Base-by-base conservation (phyloP, 225 moss, liverwort and hornwort species). In the Marchantia polymorpha region DNA sequence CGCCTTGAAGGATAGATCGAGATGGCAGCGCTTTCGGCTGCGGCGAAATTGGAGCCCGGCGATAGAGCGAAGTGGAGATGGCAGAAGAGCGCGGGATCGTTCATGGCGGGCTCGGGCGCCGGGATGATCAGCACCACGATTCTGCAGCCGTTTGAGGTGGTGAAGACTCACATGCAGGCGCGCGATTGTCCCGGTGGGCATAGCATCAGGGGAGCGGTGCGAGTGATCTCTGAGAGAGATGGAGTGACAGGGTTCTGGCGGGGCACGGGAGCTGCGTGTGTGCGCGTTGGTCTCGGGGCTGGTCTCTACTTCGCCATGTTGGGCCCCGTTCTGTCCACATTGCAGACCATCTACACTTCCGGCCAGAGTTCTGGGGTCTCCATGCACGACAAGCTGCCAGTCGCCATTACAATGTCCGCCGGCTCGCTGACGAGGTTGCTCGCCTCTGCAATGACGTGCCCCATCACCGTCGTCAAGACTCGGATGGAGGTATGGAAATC, bases 141-240 rank as follows among this genome's bases (percentile, higher is more conserved):
- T 27, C 79, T 99, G 77, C 97, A 99, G 79, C 97, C 97, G 0
- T 82, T 99, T 49, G 97, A 99, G 81, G 97, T 99, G 63, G 82
- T 99, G 83, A 99, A 95, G 83, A 99, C 97, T 16, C 89, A 95
- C 31, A 89, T 95, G 90, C 97, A 99, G 88, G 97, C 92, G 46
- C 90, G 87, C 2, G 87, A 92, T 80, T 83, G 69, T 46, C 52
- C 87, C 16, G 79, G 86, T 23, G 88, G 90, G 79, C 83, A 89
- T 31, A 85, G 86, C 22, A 88, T 97, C 69, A 80, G 87, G 27
- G 91, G 87, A 29, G 92, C 92, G 7, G 66, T 91, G 76, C 78
- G 64, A 69, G 79, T 86, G 11, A 87, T 99, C 29, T 47, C 82
- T 26, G 91, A 89, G 58, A 91, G 86, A 77, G 97, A 93, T 73